phyloP scores from a whole-genome alignment of 2,329 filamentous ascomycete genomes.

The Hypocreales sp. region DNA sequence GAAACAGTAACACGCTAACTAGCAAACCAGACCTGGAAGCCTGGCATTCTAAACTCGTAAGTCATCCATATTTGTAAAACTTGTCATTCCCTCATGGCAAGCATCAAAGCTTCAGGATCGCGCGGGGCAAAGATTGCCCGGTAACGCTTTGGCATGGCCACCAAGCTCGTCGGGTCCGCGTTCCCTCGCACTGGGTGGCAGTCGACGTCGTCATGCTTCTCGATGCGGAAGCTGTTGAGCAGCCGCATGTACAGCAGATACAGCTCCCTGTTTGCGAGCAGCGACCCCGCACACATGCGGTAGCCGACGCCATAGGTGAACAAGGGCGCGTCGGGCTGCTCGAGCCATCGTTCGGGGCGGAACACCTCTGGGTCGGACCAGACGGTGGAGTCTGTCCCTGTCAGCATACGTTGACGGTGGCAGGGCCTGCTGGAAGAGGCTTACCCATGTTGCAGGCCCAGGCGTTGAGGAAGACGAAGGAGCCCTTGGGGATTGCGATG shows the following conservation, averaged over 20 bases:
- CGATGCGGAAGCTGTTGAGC: constrained; percentile 44
- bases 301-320: constrained; percentile 53
- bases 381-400: constrained; percentile 26
- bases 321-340: constrained; percentile 42
- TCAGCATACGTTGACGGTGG: background rate
- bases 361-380: constrained; percentile 7
- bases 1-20: too few relatives aligned
- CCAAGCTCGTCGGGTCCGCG: constrained; percentile 44
- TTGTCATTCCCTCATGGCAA: constrained; percentile 1
- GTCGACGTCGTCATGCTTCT: constrained; percentile 36
- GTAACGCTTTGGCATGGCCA: constrained; percentile 43
- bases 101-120: constrained; percentile 3
- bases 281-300: constrained; percentile 46
- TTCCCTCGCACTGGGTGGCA: constrained; percentile 44
- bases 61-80: too few relatives aligned
- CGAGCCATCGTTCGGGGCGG: constrained; percentile 7
- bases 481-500: constrained; percentile 42
- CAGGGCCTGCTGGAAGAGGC: constrained; percentile 11
- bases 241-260: constrained; percentile 49
- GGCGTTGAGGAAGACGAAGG: constrained; percentile 49
- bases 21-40: too few relatives aligned
- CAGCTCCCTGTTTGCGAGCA: constrained; percentile 30
- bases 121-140: constrained; percentile 42
- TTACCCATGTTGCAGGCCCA: constrained; percentile 56
- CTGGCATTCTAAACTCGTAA: too few relatives aligned